These are phyloP conservation scores for Alternaria burnsii DNA, from an alignment of 2,329 filamentous ascomycete species.

Conservation along the genomic window DNA sequence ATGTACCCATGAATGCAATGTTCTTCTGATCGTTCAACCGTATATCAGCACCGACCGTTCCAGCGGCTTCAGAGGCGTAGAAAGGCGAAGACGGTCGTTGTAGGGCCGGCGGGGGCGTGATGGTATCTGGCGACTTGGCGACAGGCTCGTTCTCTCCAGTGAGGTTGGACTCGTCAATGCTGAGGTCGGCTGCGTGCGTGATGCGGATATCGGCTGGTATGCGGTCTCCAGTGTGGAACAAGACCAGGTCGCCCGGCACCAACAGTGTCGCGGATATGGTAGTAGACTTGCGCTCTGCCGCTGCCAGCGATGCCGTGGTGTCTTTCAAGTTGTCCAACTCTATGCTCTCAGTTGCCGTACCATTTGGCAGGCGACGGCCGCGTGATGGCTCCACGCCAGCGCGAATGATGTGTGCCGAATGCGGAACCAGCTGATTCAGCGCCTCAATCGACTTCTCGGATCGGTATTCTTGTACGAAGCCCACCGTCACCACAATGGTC, in stretches of 20 bases:
- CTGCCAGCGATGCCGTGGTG: constrained; percentile 68
- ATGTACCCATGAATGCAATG: constrained; percentile 96
- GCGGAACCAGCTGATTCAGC: constrained; percentile 89
- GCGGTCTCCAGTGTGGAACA: constrained; percentile 95
- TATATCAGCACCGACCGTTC: constrained; percentile 70
- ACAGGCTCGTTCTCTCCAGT: constrained; percentile 97
- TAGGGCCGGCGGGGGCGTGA: constrained; percentile 53
- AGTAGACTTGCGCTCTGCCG: constrained; percentile 75
- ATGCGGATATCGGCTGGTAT: constrained; percentile 97
- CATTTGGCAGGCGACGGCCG: constrained; percentile 29
- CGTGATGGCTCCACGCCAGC: constrained; percentile 37
- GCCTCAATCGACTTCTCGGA: constrained; percentile 98
- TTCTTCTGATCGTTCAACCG: constrained; percentile 81
- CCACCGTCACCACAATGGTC: constrained; percentile 94
- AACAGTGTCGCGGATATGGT: constrained; percentile 88
- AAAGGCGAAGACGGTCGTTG: constrained; percentile 63
- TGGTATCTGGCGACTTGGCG: constrained; percentile 73
- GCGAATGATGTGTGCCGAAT: constrained; percentile 94
- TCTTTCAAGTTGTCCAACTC: constrained; percentile 61
- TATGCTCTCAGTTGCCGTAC: constrained; percentile 39
- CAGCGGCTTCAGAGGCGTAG: constrained; percentile 66
- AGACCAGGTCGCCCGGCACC: constrained; percentile 89
- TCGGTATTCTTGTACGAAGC: constrained; percentile 96
- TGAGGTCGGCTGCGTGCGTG: constrained; percentile 85
- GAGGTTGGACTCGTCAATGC: constrained; percentile 95